A percentile compares a stretch with the other conserved stretches of the same genome.
phyloP scores from a whole-genome alignment of 768 basidiomycete genomes.

The Termitomyces bulborhizus region DNA sequence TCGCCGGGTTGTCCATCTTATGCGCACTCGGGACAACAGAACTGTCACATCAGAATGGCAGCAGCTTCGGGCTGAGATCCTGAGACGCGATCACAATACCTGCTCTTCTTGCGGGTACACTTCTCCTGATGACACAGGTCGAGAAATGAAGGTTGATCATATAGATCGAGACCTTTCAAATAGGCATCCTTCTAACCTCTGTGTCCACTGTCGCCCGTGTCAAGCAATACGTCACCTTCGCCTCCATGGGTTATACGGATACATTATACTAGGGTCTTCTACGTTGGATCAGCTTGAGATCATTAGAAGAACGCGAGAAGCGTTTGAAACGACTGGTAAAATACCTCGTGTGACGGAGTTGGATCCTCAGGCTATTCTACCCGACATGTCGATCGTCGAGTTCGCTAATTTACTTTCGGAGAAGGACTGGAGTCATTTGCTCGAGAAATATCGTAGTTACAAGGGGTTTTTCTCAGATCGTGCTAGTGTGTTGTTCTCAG shows the following conservation, averaged over 20 bases:
- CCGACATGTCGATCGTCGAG: slow-evolving; percentile 1
- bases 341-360: slow-evolving; percentile 10
- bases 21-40: not conserved
- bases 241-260: slow-evolving; percentile 1
- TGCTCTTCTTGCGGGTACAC: slow-evolving; percentile 11
- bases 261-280: slow-evolving; percentile 3
- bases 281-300: slow-evolving; percentile 15
- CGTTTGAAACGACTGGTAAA: slow-evolving; percentile 8
- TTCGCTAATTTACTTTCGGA: slow-evolving; percentile 2
- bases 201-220: slow-evolving; percentile 11
- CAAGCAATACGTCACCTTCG: slow-evolving; percentile 11
- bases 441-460: not conserved
- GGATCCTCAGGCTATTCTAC: slow-evolving; percentile 6
- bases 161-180: slow-evolving; percentile 8
- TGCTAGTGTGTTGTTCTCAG: not conserved
- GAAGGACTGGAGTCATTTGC: slow-evolving; percentile 1
- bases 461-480: slow-evolving; percentile 5
- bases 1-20: not conserved
- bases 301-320: slow-evolving; percentile 10
- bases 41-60: slow-evolving; percentile 2
- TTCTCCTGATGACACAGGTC: not conserved
- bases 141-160: slow-evolving; percentile 9
- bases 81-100: slow-evolving; percentile 7
- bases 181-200: slow-evolving; percentile 7
- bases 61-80: slow-evolving; percentile 2